phyloP scores from a whole-genome alignment of 805 yeast genomes.

The Saturnispora kantuleensis region DNA sequence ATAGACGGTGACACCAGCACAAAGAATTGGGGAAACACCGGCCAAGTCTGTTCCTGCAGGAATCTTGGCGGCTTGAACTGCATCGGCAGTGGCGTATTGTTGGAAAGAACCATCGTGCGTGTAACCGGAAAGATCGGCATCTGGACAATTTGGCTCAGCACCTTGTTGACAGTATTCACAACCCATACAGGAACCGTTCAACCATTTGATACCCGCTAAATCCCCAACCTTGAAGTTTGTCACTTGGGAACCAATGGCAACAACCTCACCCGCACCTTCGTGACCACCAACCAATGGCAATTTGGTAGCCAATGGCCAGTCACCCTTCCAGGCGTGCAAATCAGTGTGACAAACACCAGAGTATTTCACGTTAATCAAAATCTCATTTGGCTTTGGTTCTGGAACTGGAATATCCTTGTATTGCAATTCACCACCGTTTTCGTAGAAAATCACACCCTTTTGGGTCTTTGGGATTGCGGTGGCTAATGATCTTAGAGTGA shows the following conservation, averaged over 20 bases:
- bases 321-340: constrained; percentile 90
- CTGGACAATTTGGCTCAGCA: constrained; percentile 61
- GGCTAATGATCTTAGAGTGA: constrained; percentile 9
- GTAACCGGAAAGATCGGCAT: constrained; percentile 73
- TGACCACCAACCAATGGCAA: constrained; percentile 81
- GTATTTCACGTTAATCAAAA: constrained; percentile 72
- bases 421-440: constrained; percentile 50
- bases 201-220: constrained; percentile 77
- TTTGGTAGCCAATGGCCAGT: constrained; percentile 75
- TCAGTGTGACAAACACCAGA: constrained; percentile 94
- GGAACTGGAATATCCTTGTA: constrained; percentile 77
- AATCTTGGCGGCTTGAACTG: constrained; percentile 74
- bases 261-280: constrained; percentile 85
- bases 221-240: constrained; percentile 69
- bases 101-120: constrained; percentile 89
- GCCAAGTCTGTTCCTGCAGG: constrained; percentile 71
- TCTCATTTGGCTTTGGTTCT: constrained; percentile 64
- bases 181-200: constrained; percentile 64
- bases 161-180: constrained; percentile 67
- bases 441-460: constrained; percentile 63
- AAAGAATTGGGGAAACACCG: constrained; percentile 67
- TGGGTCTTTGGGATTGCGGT: constrained; percentile 49
- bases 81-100: constrained; percentile 83
- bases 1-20: constrained; percentile 90
- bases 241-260: constrained; percentile 63